Conservation (phyloP, 1,284 basidiomycete genomes). For the Serendipita sp. region DNA sequence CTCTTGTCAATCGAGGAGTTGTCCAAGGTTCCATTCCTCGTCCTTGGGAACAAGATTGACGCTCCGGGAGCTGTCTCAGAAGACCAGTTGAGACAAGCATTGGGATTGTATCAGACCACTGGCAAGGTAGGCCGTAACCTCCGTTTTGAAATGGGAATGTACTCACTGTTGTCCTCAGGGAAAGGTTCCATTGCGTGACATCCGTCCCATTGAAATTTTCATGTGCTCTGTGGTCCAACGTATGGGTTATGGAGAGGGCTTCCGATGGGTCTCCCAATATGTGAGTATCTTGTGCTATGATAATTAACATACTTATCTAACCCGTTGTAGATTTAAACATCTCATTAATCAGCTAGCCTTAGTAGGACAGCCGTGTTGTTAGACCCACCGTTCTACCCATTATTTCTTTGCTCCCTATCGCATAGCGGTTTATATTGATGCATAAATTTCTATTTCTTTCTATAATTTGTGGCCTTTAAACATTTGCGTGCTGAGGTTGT, state of each 20-base stretch:
- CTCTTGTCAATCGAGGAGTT: slow-evolving; percentile 90
- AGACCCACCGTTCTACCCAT: too few species aligned
- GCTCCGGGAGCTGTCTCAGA: slow-evolving; percentile 95
- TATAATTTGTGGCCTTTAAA: too few species aligned
- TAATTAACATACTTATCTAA: background rate
- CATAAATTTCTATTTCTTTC: too few species aligned
- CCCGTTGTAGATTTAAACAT: background rate
- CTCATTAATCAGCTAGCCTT: background rate
- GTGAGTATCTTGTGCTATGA: slow-evolving; percentile 27
- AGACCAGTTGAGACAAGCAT: slow-evolving; percentile 89
- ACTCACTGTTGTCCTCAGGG: slow-evolving; percentile 42
- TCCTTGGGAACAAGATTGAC: slow-evolving; percentile 99
- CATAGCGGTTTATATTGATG: too few species aligned
- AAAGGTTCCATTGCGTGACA: slow-evolving; percentile 91
- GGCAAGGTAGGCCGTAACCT: slow-evolving; percentile 65
- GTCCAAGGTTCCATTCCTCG: slow-evolving; percentile 92
- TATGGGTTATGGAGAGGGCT: slow-evolving; percentile 97
- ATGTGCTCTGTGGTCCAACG: slow-evolving; percentile 99
- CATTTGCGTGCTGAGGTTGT: too few species aligned
- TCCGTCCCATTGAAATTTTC: slow-evolving; percentile 97
- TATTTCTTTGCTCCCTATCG: too few species aligned
- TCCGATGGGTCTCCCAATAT: slow-evolving; percentile 99
- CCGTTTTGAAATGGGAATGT: background rate
- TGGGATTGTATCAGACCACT: slow-evolving; percentile 96
- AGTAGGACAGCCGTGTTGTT: too few species aligned